These are phyloP conservation scores for Ascochyta viciae-villosae DNA, from an alignment of 2,329 filamentous ascomycete species.

Conservation along the genomic window DNA sequence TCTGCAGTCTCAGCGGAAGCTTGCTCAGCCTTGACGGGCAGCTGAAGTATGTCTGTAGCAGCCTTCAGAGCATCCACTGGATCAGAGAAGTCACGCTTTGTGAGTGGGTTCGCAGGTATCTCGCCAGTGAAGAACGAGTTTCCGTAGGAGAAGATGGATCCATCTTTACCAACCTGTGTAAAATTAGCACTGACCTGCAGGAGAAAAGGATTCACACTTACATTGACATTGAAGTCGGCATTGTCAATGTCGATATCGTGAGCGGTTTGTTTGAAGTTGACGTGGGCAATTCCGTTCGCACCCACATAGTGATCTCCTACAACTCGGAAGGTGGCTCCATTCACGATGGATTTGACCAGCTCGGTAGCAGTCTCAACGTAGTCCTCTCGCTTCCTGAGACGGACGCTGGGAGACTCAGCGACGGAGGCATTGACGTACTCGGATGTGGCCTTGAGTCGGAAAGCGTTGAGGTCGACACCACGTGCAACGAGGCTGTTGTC, in stretches of 20 bases:
- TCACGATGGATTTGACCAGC: too few species aligned
- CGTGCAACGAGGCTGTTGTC: too few species aligned
- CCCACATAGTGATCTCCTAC: conserved; percentile 37
- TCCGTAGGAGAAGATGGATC: conserved; percentile 65
- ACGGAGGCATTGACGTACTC: too few species aligned
- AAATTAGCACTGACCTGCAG: neutral
- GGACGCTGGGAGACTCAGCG: too few species aligned
- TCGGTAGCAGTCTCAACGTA: too few species aligned
- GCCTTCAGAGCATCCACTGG: conserved; percentile 53
- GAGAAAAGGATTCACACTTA: conserved; percentile 43
- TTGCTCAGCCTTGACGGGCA: conserved; percentile 50
- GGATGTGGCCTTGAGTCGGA: too few species aligned
- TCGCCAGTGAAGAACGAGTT: conserved; percentile 58
- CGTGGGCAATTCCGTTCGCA: conserved; percentile 61
- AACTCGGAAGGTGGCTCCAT: too few species aligned
- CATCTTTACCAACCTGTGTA: conserved; percentile 58
- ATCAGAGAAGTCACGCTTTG: conserved; percentile 45
- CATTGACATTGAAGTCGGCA: conserved; percentile 66
- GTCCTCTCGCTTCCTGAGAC: too few species aligned
- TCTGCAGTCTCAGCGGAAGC: conserved; percentile 36
- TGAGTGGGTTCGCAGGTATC: conserved; percentile 41
- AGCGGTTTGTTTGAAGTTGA: conserved; percentile 65
- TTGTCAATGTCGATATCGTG: conserved; percentile 66
- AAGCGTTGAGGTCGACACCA: too few species aligned
- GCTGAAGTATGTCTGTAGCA: conserved; percentile 47